These are phyloP conservation scores for Mercurialis annua DNA, from an alignment of 345 rosid genomes.

Conservation along the genomic window DNA sequence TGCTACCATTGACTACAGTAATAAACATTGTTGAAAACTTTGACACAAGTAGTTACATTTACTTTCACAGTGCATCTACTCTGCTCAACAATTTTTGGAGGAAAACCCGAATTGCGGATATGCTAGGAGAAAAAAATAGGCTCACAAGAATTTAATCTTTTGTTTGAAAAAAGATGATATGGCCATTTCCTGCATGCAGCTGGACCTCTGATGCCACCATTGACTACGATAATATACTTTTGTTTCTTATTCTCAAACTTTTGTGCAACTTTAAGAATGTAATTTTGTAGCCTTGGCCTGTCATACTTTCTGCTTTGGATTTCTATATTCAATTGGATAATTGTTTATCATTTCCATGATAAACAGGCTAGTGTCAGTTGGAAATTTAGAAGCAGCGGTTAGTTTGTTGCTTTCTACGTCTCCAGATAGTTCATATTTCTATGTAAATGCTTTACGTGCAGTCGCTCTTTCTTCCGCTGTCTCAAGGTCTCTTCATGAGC, in stretches of 20 bases:
- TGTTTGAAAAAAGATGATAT: background rate
- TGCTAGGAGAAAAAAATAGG: background rate
- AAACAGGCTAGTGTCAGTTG: slow-evolving; percentile 81
- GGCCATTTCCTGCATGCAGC: background rate
- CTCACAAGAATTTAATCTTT: background rate
- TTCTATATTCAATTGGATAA: slow-evolving; percentile 12
- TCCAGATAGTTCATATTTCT: slow-evolving; percentile 89
- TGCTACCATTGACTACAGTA: no score
- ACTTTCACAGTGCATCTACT: background rate
- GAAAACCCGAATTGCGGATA: background rate
- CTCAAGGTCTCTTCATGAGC: slow-evolving; percentile 91
- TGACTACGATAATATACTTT: background rate
- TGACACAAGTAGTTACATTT: background rate
- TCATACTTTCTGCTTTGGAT: slow-evolving; percentile 6
- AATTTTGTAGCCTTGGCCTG: background rate
- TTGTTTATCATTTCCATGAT: slow-evolving; percentile 14
- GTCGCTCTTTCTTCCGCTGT: slow-evolving; percentile 97
- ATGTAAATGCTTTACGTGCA: slow-evolving; percentile 91
- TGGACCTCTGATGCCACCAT: background rate
- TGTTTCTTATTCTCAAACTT: background rate
- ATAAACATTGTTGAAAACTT: background rate
- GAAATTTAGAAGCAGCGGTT: slow-evolving; percentile 95
- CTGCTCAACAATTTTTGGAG: background rate
- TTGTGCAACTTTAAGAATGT: background rate
- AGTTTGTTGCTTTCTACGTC: slow-evolving; percentile 85